Base-by-base conservation (phyloP, 2,329 filamentous ascomycete genomes). In the Talaromyces sp. region DNA sequence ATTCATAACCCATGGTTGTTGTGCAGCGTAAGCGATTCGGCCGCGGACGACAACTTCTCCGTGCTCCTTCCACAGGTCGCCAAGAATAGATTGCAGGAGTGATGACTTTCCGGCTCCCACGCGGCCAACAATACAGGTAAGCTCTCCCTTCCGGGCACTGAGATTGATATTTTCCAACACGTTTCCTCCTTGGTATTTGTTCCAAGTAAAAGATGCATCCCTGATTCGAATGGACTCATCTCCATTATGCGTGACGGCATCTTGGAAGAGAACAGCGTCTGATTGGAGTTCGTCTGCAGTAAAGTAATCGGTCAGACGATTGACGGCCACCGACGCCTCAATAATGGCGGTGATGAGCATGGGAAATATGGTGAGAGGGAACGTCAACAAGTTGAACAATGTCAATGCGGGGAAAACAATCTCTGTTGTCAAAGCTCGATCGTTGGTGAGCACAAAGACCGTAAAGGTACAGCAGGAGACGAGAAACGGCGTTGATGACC, bases 281-380 rank as follows among this genome's bases (percentile, higher is more conserved):
- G 84, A 75, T 73, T 99, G 94, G 32, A 99, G 80, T 74, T 99
- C 94, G 68, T 97, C 93, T 0, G 94, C 90, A 0, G 81, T 85
- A 62, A 99, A 85, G 75, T 91, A 99, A 41, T 87, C 83, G 0
- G 92, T 94, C 65, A 99, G 80, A 69, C 94, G 90, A 29, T 85
- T 85, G 24, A 95, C 91, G 26, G 94, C 94, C 59, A 99, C 94
- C n/a, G 86, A 90, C 11, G 94, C 92, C 75, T 99, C 94, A 32
- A 99, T 92, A 64, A 99, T 91, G 7, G 93, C 88, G 0, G 92
- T 96, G 66, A 99, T 97, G 41, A 99, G 92, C 92, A 99, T 97
- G 8, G 94, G 94, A 31, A 99, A 80, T 41, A 99, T 88, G 2
- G 94, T 89, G 58, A 99, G 84, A 1, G 94, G 95, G 77, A 99